These are phyloP conservation scores for Neurospora sp. DNA, from an alignment of 2,329 filamentous ascomycete genomes.

Conservation along the genomic window DNA sequence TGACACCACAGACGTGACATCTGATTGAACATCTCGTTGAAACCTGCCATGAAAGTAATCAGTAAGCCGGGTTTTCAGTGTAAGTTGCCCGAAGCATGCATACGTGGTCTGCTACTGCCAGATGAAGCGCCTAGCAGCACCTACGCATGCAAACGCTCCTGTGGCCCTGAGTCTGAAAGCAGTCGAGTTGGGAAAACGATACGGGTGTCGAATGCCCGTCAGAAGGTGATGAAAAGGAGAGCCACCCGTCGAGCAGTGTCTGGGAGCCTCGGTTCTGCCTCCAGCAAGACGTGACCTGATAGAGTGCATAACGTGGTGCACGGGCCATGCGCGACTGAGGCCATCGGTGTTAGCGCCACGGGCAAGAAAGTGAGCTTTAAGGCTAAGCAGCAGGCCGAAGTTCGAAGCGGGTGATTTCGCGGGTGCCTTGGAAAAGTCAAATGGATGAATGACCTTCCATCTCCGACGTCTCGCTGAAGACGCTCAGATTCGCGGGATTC, in stretches of 20 bases:
- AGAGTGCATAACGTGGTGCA: background rate
- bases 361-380: background rate
- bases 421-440: background rate
- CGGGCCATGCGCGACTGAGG: background rate
- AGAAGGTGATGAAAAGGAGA: background rate
- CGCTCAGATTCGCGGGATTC: background rate
- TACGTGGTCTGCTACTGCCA: background rate
- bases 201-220: background rate
- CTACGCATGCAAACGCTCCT: background rate
- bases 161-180: background rate
- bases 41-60: background rate
- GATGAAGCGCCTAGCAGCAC: background rate
- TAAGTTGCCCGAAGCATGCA: background rate
- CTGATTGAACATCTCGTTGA: background rate
- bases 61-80: background rate
- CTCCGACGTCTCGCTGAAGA: background rate
- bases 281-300: background rate
- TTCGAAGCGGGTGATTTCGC: background rate
- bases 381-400: background rate
- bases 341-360: background rate
- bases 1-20: background rate
- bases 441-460: background rate
- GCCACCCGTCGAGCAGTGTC: background rate
- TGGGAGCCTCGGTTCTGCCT: background rate
- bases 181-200: background rate